These are phyloP conservation scores for Bipolaris cookei DNA, from an alignment of 2,329 filamentous ascomycete genomes.

Conservation along the genomic window DNA sequence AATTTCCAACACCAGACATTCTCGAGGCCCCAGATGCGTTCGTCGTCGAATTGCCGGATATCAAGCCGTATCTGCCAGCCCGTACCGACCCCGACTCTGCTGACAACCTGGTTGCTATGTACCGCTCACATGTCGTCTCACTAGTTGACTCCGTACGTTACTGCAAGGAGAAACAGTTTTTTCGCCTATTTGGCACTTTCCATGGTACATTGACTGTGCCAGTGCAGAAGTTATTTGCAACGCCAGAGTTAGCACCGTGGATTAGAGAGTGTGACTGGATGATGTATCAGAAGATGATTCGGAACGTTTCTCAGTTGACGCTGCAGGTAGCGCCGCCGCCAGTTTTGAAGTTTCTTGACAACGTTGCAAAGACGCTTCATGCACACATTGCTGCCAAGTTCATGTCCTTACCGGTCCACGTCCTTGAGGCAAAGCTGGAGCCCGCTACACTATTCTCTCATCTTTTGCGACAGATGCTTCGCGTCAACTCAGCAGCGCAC, in stretches of 20 bases:
- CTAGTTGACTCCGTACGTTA: constrained; percentile 94
- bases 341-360: constrained; percentile 84
- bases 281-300: constrained; percentile 96
- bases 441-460: constrained; percentile 89
- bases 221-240: constrained; percentile 87
- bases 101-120: constrained; percentile 83
- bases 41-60: constrained; percentile 80
- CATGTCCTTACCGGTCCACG: constrained; percentile 81
- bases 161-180: constrained; percentile 96
- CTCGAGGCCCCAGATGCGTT: constrained; percentile 68
- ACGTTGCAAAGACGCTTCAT: constrained; percentile 82
- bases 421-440: constrained; percentile 83
- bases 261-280: constrained; percentile 95
- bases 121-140: constrained; percentile 93
- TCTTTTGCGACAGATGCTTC: constrained; percentile 82
- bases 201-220: constrained; percentile 96
- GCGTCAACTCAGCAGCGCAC: constrained; percentile 92
- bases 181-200: constrained; percentile 92
- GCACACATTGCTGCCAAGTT: constrained; percentile 84
- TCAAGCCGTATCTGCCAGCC: constrained; percentile 77
- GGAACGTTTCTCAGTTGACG: constrained; percentile 85
- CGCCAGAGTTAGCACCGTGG: constrained; percentile 84
- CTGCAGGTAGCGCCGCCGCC: constrained; percentile 88
- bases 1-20: constrained; percentile 66
- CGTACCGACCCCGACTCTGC: constrained; percentile 88